Evolutionary conservation across 1,284 basidiomycete genomes (phyloP).

Genomic region (Chalciporus sp.): DNA sequence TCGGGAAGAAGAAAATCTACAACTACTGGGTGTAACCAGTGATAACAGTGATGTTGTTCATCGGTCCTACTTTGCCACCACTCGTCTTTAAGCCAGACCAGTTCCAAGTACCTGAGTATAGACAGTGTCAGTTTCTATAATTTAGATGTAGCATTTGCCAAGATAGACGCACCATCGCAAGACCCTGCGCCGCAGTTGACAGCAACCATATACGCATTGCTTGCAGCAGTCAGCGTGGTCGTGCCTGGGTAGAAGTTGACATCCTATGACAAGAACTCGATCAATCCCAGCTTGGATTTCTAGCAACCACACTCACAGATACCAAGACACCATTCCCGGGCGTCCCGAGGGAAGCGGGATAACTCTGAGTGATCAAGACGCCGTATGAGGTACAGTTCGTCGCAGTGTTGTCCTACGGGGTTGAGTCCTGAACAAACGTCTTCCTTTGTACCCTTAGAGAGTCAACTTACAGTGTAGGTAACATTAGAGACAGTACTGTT

Average conservation of each 20-base stretch:
- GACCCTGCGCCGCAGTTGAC: constrained; percentile 49
- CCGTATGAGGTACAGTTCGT: constrained; percentile 44
- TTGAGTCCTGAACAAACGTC: constrained; percentile 3
- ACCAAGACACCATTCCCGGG: constrained; percentile 51
- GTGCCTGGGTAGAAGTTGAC: constrained; percentile 41
- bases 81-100: constrained; percentile 49
- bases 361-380: constrained; percentile 50
- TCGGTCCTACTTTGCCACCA: constrained; percentile 45
- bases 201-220: constrained; percentile 39
- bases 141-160: neutral
- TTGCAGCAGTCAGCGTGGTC: constrained; percentile 41
- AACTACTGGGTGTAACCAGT: constrained; percentile 36
- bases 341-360: constrained; percentile 44
- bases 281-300: neutral
- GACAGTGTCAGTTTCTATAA: neutral
- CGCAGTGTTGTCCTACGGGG: constrained; percentile 43
- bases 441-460: neutral
- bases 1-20: neutral
- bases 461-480: constrained; percentile 39
- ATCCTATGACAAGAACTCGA: constrained; percentile 27
- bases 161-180: constrained; percentile 39
- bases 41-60: constrained; percentile 41
- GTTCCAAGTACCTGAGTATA: constrained; percentile 51
- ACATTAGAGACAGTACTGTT: constrained; percentile 44
- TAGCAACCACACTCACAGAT: constrained; percentile 21